Conservation (phyloP, 169 alveolate species). For the Plasmodium blacklocki region DNA sequence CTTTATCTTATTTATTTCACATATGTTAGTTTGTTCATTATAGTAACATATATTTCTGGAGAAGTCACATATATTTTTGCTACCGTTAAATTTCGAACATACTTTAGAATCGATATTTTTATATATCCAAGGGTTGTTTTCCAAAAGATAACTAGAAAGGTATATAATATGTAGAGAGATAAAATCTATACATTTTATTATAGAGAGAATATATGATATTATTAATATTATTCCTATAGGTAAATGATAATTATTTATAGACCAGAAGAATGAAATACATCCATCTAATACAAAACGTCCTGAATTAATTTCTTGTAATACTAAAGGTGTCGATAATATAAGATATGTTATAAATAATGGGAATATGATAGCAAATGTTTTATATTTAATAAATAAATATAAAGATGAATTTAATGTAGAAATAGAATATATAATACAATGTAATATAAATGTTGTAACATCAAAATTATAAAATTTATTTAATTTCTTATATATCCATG, state of each 20-base stretch:
- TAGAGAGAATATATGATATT: conserved; percentile 43
- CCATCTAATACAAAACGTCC: conserved; percentile 64
- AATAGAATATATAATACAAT: conserved; percentile 43
- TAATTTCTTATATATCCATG: conserved; percentile 65
- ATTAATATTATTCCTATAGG: conserved; percentile 47
- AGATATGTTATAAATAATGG: conserved; percentile 47
- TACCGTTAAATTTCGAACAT: conserved; percentile 58
- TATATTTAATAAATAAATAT: conserved; percentile 33
- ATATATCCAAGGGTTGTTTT: conserved; percentile 52
- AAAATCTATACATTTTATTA: conserved; percentile 36
- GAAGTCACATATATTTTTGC: conserved; percentile 39
- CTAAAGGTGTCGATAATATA: conserved; percentile 27
- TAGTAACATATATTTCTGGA: conserved; percentile 51
- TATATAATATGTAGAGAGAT: conserved; percentile 26
- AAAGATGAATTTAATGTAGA: conserved; percentile 40
- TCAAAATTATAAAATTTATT: conserved; percentile 37
- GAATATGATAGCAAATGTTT: conserved; percentile 39
- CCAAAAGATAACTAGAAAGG: conserved; percentile 17
- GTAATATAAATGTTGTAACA: conserved; percentile 25
- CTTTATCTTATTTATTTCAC: conserved; percentile 50
- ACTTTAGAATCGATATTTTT: conserved; percentile 38
- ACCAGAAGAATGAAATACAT: conserved; percentile 41
- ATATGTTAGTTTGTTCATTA: conserved; percentile 7
- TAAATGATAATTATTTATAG: conserved; percentile 23
- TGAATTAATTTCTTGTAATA: conserved; percentile 63